These are phyloP conservation scores for Lentinus brumalis DNA, from an alignment of 768 basidiomycete species.

Conservation along the genomic window DNA sequence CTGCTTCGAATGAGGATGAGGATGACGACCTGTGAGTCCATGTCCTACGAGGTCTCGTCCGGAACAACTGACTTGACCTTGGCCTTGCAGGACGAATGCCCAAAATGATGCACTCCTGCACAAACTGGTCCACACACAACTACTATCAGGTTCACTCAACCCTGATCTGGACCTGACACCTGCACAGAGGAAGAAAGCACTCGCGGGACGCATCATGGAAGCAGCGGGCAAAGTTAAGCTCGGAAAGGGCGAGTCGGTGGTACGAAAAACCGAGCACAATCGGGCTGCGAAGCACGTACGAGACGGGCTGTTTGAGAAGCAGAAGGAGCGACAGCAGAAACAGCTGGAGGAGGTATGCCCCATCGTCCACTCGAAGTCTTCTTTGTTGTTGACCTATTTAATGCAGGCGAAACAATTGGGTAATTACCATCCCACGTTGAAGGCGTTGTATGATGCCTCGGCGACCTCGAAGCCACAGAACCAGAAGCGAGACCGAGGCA, in stretches of 20 bases:
- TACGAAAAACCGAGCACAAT: conserved; percentile 65
- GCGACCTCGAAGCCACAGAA: conserved; percentile 30
- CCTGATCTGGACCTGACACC: conserved; percentile 61
- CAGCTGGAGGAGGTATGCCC: conserved; percentile 66
- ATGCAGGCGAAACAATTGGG: conserved; percentile 78
- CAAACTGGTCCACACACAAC: conserved; percentile 75
- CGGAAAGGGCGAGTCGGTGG: conserved; percentile 69
- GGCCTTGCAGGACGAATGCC: conserved; percentile 56
- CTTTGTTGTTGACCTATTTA: not conserved
- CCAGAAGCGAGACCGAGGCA: conserved; percentile 59
- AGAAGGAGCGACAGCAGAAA: conserved; percentile 54
- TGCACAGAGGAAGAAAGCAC: conserved; percentile 70
- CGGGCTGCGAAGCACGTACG: conserved; percentile 73
- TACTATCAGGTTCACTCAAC: conserved; percentile 74
- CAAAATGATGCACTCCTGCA: conserved; percentile 82
- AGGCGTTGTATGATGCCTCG: conserved; percentile 59
- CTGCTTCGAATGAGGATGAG: conserved; percentile 37
- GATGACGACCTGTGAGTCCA: conserved; percentile 52
- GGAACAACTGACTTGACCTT: not conserved
- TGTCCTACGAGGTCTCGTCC: not conserved
- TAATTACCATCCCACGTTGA: conserved; percentile 81
- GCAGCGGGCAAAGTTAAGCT: conserved; percentile 66
- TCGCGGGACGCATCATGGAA: conserved; percentile 79
- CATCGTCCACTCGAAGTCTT: not conserved
- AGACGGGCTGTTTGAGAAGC: conserved; percentile 66